A percentile compares a stretch with the other conserved stretches of the same genome.
These are phyloP conservation scores for Niebla homalea DNA, from an alignment of 495 filamentous ascomycete genomes.

Conservation along the genomic window DNA sequence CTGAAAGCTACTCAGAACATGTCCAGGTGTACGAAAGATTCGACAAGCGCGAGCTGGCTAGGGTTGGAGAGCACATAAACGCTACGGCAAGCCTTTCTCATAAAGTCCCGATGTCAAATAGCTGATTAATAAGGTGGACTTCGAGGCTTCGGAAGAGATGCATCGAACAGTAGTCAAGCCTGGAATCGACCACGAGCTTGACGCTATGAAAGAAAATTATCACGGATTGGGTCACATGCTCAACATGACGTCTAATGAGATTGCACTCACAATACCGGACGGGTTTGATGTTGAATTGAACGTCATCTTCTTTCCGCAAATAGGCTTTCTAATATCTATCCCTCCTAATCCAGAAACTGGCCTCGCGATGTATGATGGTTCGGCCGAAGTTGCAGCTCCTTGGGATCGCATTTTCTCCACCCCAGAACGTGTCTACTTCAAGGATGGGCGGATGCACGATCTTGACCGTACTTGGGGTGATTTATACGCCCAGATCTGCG, in stretches of 20 bases:
- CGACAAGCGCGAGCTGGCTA: constrained; percentile 21
- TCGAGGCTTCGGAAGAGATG: constrained; percentile 61
- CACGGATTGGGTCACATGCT: constrained; percentile 65
- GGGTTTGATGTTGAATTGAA: constrained; percentile 47
- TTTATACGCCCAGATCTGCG: constrained; percentile 67
- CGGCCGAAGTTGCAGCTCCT: constrained; percentile 33
- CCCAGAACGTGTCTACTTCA: constrained; percentile 67
- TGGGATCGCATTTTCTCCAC: constrained; percentile 77
- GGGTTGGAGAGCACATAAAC: constrained; percentile 10
- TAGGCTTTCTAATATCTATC: constrained; percentile 79
- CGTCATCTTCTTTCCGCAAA: constrained; percentile 77
- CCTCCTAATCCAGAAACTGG: constrained; percentile 48
- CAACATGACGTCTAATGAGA: constrained; percentile 45
- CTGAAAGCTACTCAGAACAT: background rate
- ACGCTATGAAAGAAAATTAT: constrained; percentile 63
- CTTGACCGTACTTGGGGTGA: constrained; percentile 77
- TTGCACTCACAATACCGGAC: constrained; percentile 50
- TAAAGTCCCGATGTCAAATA: constrained; percentile 1
- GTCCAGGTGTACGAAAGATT: constrained; percentile 28
- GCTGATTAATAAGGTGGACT: constrained; percentile 49
- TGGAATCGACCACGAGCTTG: constrained; percentile 63
- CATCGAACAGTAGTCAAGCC: constrained; percentile 58
- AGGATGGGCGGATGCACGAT: constrained; percentile 70
- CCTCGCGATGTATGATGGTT: constrained; percentile 51
- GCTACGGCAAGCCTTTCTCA: constrained; percentile 8